A percentile compares a stretch with the other conserved stretches of the same genome.
Conservation (phyloP, 2,329 filamentous ascomycete species). For the Grosmannia clavigera region DNA sequence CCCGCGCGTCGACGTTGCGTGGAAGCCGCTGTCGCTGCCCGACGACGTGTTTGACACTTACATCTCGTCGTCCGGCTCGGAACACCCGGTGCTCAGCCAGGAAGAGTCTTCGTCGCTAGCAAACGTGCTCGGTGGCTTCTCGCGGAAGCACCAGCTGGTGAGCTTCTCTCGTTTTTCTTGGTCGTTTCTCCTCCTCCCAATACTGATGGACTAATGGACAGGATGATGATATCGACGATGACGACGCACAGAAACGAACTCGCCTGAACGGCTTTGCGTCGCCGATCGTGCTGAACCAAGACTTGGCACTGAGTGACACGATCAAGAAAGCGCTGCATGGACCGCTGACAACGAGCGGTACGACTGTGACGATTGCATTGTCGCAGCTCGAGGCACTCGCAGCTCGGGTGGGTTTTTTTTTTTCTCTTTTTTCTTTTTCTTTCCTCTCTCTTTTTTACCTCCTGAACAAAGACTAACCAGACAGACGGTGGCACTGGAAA, state of each 20-base stretch:
- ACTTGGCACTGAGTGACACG: conserved; percentile 5
- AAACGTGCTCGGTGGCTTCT: conserved; percentile 6
- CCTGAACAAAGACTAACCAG: not conserved
- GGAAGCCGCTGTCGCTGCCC: conserved; percentile 35
- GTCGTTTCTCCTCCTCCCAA: not conserved
- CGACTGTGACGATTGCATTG: conserved; percentile 17
- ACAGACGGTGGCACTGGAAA: conserved; percentile 20
- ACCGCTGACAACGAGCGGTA: not conserved
- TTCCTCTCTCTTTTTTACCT: too few species aligned
- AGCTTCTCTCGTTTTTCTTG: not conserved
- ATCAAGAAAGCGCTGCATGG: conserved; percentile 8
- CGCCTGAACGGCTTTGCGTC: conserved; percentile 17
- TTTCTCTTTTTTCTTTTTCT: too few species aligned
- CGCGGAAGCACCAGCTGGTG: conserved; percentile 26
- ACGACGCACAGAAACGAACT: conserved; percentile 17
- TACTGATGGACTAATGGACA: too few species aligned
- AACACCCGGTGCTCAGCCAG: conserved; percentile 7
- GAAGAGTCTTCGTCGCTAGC: not conserved
- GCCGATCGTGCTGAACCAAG: conserved; percentile 4
- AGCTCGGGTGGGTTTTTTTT: conserved; percentile 10
- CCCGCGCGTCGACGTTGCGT: conserved; percentile 27
- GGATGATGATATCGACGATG: conserved; percentile 3
- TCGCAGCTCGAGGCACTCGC: conserved; percentile 20
- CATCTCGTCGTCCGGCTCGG: conserved; percentile 17
- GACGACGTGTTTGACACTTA: conserved; percentile 37